phyloP scores from a whole-genome alignment of 1,284 basidiomycete species.

The Trichosporon faecale region DNA sequence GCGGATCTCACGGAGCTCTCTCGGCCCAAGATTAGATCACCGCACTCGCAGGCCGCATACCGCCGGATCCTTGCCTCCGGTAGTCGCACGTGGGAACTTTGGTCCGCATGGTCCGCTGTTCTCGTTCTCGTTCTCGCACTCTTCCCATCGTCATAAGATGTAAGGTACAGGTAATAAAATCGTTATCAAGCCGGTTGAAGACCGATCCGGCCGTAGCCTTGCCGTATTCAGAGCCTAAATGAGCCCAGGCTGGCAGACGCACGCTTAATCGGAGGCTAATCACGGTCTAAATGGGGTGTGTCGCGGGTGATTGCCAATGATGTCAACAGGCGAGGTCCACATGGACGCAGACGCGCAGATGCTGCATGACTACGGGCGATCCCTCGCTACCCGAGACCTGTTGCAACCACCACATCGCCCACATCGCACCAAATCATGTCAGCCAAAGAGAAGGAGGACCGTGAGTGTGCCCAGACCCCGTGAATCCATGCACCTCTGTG shows the following conservation, averaged over 20 bases:
- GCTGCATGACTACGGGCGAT: neutral
- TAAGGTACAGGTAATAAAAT: neutral
- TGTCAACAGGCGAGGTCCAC: neutral
- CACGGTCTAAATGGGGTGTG: neutral
- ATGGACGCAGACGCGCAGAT: neutral
- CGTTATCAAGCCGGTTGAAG: neutral
- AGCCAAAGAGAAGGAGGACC: slow-evolving; percentile 15
- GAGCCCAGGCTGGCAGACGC: neutral
- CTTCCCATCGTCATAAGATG: too few species aligned
- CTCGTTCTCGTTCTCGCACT: too few species aligned
- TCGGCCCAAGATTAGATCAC: neutral
- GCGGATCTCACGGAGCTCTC: neutral
- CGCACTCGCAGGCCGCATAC: neutral
- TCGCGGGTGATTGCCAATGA: neutral
- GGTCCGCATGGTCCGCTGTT: neutral
- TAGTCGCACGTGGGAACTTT: neutral
- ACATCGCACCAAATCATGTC: slow-evolving; percentile 13
- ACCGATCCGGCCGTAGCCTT: neutral
- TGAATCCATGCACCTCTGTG: neutral
- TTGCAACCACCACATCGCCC: neutral
- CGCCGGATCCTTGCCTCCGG: neutral
- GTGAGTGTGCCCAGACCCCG: slow-evolving; percentile 6
- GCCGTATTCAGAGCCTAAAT: neutral
- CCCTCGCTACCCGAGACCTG: neutral
- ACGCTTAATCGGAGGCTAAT: neutral